Conservation (phyloP, 305 asterid species). For the Euphrasia arctica region DNA sequence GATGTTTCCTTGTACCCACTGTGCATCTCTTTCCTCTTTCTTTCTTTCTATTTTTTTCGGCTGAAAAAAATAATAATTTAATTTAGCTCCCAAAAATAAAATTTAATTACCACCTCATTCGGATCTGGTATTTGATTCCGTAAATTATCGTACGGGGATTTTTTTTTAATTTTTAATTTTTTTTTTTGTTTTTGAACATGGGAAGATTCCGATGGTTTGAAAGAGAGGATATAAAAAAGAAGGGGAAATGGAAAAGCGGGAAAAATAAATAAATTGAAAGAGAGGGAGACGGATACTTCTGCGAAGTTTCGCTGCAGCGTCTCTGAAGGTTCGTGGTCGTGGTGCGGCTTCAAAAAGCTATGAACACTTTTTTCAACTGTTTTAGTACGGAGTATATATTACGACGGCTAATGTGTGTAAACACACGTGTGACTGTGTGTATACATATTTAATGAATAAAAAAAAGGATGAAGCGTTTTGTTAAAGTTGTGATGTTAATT, state of each 20-base stretch:
- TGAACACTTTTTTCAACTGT: conserved; percentile 1
- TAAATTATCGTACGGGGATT: conserved; percentile 7
- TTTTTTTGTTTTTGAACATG: conserved; percentile 16
- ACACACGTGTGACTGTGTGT: too few relatives aligned
- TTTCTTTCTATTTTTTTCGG: background rate
- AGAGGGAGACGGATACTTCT: conserved; percentile 33
- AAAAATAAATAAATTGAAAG: conserved; percentile 44
- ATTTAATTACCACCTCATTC: conserved; percentile 11
- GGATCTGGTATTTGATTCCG: conserved; percentile 52
- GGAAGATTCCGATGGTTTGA: conserved; percentile 36
- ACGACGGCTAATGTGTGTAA: conserved; percentile 28
- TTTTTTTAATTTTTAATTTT: background rate
- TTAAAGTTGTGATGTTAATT: too few relatives aligned
- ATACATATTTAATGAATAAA: too few relatives aligned
- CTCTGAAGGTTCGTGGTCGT: conserved; percentile 31
- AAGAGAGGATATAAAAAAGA: conserved; percentile 34
- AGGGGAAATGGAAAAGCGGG: conserved; percentile 48
- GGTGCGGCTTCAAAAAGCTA: background rate
- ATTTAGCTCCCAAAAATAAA: conserved; percentile 21
- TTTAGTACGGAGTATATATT: conserved; percentile 10
- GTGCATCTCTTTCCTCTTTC: conserved; percentile 40
- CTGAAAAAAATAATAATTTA: conserved; percentile 20
- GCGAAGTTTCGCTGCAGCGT: conserved; percentile 41
- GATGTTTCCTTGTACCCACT: conserved; percentile 48
- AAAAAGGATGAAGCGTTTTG: too few relatives aligned